Evolutionary conservation across 2,329 filamentous ascomycete species (phyloP).

Genomic region (Mariannaea elegans): DNA sequence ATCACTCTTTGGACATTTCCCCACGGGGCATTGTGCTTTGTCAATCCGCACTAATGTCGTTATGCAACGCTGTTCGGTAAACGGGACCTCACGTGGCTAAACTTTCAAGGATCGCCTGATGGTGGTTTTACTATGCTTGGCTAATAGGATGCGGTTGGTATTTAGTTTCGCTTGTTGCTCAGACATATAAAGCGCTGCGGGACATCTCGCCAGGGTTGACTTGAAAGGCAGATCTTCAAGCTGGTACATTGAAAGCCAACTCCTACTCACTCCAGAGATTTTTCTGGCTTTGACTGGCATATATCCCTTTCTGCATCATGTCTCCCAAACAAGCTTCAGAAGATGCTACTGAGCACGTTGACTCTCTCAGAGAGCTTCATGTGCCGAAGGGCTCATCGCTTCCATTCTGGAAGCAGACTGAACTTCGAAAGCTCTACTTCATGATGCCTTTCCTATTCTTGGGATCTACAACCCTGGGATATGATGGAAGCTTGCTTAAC

Average conservation of each 20-base stretch:
- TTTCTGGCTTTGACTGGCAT: not conserved
- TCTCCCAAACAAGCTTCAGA: not conserved
- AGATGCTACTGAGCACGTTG: conserved; percentile 20
- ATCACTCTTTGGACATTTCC: no score
- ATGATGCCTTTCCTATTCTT: conserved; percentile 38
- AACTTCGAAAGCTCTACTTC: conserved; percentile 33
- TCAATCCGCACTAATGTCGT: conserved; percentile 6
- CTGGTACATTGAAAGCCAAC: not conserved
- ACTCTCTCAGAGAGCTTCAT: conserved; percentile 8
- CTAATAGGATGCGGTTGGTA: not conserved
- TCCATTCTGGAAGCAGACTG: conserved; percentile 36
- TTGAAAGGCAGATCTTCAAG: not conserved
- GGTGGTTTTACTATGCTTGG: conserved; percentile 4
- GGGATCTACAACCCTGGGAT: conserved; percentile 35
- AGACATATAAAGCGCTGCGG: conserved; percentile 8
- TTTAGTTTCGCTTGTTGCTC: not conserved
- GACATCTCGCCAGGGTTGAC: not conserved
- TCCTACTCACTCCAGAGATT: not conserved
- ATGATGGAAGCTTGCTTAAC: conserved; percentile 33
- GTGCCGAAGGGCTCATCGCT: conserved; percentile 25
- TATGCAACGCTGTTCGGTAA: conserved; percentile 8
- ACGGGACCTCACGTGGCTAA: conserved; percentile 8
- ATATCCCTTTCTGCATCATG: not conserved
- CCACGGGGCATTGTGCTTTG: conserved; percentile 15
- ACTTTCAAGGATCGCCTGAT: conserved; percentile 6